Percentiles rank a stretch among this genome's conserved stretches.
Evolutionary conservation across 306 rosid genomes (phyloP).

Genomic region (Lathyrus tuberosus): DNA sequence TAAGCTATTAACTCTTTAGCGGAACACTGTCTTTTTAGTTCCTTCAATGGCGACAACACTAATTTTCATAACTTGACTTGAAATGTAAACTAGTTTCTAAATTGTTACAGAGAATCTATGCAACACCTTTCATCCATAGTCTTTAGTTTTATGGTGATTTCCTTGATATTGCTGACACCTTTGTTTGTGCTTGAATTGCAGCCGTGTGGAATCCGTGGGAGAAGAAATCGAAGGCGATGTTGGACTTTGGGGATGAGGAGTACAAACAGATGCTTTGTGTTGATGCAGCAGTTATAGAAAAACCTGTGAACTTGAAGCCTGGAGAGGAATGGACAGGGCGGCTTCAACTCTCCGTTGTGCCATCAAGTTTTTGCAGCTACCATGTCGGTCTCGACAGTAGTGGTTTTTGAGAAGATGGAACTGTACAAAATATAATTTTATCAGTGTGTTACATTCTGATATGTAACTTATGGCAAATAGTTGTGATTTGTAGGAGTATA

Average conservation of each 20-base stretch:
- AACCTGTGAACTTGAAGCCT: conserved; percentile 76
- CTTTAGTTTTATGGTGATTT: background rate
- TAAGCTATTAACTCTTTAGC: conserved; percentile 46
- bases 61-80: conserved; percentile 6
- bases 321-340: conserved; percentile 96
- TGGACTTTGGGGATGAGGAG: conserved; percentile 86
- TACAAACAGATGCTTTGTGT: conserved; percentile 95
- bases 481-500: conserved; percentile 20
- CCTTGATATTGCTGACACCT: background rate
- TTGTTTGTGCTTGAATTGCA: conserved; percentile 39
- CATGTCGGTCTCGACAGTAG: conserved; percentile 56
- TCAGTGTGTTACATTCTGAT: conserved; percentile 26
- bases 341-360: conserved; percentile 74
- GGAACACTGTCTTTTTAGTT: conserved; percentile 8
- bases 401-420: conserved; percentile 38
- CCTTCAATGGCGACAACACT: conserved; percentile 27
- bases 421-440: conserved; percentile 45
- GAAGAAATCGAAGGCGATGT: conserved; percentile 82
- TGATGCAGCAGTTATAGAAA: conserved; percentile 81
- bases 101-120: background rate
- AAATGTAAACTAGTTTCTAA: background rate
- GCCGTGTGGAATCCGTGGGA: conserved; percentile 99
- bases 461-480: conserved; percentile 29
- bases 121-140: too few relatives aligned
- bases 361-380: conserved; percentile 86